Evolutionary conservation across 345 rosid genomes (phyloP), one percentile per base, ranked within the genome.

Genomic region (Sonneratia caseolaris): DNA sequence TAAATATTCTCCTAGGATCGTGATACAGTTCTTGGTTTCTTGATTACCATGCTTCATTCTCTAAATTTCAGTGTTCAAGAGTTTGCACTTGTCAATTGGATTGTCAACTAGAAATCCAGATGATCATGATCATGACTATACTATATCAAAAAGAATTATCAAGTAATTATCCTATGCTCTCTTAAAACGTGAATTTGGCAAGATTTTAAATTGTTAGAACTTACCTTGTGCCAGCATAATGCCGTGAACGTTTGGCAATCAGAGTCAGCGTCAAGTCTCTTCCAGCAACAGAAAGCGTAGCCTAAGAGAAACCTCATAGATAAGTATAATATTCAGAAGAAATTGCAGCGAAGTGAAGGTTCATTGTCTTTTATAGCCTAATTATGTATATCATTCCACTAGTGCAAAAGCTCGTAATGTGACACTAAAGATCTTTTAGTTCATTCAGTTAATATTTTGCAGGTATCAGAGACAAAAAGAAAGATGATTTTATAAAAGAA

Each of bases 191-290:
- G 32, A 70, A 1, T 36, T 7, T 42, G 45, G 11, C 35, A 42
- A 48, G 22, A 47, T 3, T 40, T 9, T 13, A 24, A 70, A 40
- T 56, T 53, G n/a, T 4, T 47, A 68, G 68, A 40, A 61, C 83
- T 49, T 83, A 95, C 99, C 99, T 89, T 75, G 93, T 92, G 70
- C 99, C 99, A 78, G 99, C 99, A 80, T 82, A 92, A 84, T 92
- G 94, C 37, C 99, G 93, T 65, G 99, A 95, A 48, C 99, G 97
- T 79, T 98, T 92, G n/a, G 98, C 96, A 76, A 95, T 90, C 56
- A 95, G 87, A 61, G 98, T 89, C 70, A 95, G 84, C 71, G 80
- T 89, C 76, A 92, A 84, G 74, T 86, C 86, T 70, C 94, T 85
- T 76, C 96, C 99, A 74, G 89, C 86, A 65, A 84, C 85, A 77